Conservation (phyloP, 208 protist species). For the Acanthamoeba castellanii region DNA sequence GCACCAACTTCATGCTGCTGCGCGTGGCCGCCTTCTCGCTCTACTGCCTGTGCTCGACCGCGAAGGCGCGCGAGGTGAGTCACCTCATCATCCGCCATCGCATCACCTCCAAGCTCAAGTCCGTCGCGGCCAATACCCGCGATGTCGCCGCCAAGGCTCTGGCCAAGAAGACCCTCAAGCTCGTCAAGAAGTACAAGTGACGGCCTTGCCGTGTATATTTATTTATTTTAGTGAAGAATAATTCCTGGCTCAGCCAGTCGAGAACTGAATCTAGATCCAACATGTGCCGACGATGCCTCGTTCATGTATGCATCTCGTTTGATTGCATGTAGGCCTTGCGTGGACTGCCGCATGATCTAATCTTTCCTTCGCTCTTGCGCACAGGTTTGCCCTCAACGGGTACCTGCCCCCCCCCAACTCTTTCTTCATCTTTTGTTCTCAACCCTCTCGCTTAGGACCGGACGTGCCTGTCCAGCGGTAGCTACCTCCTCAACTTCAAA, state of each 20-base stretch:
- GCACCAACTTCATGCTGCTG: slow-evolving; percentile 65
- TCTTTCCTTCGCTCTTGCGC: neutral
- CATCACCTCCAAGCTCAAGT: slow-evolving; percentile 7
- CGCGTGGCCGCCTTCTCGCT: slow-evolving; percentile 66
- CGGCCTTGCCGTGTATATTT: neutral
- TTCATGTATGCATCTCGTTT: neutral
- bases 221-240: neutral
- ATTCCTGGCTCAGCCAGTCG: neutral
- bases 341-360: neutral
- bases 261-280: neutral
- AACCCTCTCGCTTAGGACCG: neutral
- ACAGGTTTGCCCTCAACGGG: slow-evolving; percentile 30
- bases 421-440: neutral
- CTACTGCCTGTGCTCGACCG: slow-evolving; percentile 46
- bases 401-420: neutral
- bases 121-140: neutral
- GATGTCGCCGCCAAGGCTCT: slow-evolving; percentile 42
- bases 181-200: slow-evolving; percentile 57
- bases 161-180: slow-evolving; percentile 62
- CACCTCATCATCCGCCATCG: slow-evolving; percentile 21
- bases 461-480: slow-evolving; percentile 41
- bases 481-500: slow-evolving; percentile 55
- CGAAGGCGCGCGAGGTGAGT: slow-evolving; percentile 44
- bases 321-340: neutral
- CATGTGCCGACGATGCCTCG: slow-evolving; percentile 67